Base-by-base conservation (phyloP, 2,329 filamentous ascomycete genomes). In the Colletotrichum plurivorum region DNA sequence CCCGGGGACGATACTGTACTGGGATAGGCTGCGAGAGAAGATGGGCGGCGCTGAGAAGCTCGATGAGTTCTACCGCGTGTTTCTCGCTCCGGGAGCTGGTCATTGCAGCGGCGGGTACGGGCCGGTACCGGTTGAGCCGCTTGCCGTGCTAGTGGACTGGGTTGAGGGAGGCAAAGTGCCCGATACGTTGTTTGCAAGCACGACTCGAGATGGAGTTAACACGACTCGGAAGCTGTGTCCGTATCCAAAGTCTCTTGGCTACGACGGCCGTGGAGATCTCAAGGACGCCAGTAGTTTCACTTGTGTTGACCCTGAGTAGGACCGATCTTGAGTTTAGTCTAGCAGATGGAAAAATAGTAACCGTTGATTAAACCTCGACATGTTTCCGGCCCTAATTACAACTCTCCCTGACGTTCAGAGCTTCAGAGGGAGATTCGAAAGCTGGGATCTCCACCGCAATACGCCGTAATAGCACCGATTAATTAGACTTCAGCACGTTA, bases 1-100 rank as follows among this genome's bases (percentile, higher is more conserved):
- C 5, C 69, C 73, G 20, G 76, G 75, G 1, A 77, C 79, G 8
- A 73, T 76, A 12, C 67, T 76, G 27, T 83, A 80, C 71, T 62
- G 63, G 56, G 49, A 66, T 18, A 45, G 25, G 20, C 18, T 66
- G 27, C 25, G 10, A 31, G 15, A 61, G 22, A 51, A 49, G 15
- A 43, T 62, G 39, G 63, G 63, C 10, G 63, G 63, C 16, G 18
- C 51, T 10, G 31, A 48, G 7, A 20, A 8, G 12, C 18, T 56
- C 4, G 12, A 22, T 16, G 82, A 85, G 25, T 86, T 86, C 74
- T 89, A 86, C 75, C 74, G 80, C 2, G 78, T 86, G 71, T 88
- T 88, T 73, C 75, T 79, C 5, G 81, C 87, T 2, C 85, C 85
- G 2, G 86, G 86, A 0, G 83, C 87, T 76, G 79, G 76, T 12